These are phyloP conservation scores for Lichtheimia ramosa DNA, from an alignment of 371 early-diverging fungal species.

Conservation along the genomic window DNA sequence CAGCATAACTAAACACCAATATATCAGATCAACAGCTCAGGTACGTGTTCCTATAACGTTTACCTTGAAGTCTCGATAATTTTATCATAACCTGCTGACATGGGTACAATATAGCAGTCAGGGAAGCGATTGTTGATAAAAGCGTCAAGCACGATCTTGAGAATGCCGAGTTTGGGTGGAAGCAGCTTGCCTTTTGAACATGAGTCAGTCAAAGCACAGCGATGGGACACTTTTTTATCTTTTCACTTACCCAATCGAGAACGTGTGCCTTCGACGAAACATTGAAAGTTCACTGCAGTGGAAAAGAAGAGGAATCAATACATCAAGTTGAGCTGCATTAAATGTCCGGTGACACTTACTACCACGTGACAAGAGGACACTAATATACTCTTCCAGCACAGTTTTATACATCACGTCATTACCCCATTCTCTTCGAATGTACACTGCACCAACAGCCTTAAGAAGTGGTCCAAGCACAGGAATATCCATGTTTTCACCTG, in stretches of 20 bases:
- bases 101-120: constrained; percentile 80
- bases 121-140: constrained; percentile 61
- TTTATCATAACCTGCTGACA: constrained; percentile 85
- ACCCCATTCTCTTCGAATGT: constrained; percentile 82
- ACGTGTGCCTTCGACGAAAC: constrained; percentile 87
- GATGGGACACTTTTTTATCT: neutral
- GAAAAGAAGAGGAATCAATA: neutral
- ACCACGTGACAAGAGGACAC: constrained; percentile 40
- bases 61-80: constrained; percentile 84
- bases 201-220: neutral
- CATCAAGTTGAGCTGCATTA: neutral
- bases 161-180: constrained; percentile 80
- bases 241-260: constrained; percentile 59
- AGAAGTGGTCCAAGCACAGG: constrained; percentile 72
- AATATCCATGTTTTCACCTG: constrained; percentile 86
- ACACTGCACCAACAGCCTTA: constrained; percentile 76
- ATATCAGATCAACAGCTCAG: neutral
- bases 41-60: constrained; percentile 14
- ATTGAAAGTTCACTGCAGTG: constrained; percentile 69
- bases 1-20: constrained; percentile 37
- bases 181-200: constrained; percentile 61
- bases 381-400: constrained; percentile 76
- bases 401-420: constrained; percentile 72
- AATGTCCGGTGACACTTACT: constrained; percentile 19
- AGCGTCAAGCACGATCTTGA: constrained; percentile 80